Conservation (phyloP, 805 yeast species). For the Candida lessepsii region DNA sequence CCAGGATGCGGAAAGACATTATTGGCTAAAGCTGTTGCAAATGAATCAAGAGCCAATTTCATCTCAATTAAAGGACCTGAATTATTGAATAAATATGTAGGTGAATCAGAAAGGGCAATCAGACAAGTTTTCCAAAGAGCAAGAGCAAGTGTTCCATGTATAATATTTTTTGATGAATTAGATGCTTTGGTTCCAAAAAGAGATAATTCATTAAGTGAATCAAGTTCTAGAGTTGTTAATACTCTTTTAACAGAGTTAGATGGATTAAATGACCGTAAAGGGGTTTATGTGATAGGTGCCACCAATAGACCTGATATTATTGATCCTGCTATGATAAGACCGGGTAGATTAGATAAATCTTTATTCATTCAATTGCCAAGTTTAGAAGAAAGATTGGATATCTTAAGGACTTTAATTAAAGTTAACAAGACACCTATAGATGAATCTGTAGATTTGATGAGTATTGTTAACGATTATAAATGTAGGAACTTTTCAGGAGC, state of each 20-base stretch:
- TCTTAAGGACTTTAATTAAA: constrained; percentile 70
- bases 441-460: constrained; percentile 54
- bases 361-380: constrained; percentile 87
- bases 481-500: constrained; percentile 95
- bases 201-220: constrained; percentile 83
- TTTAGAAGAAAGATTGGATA: constrained; percentile 74
- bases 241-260: constrained; percentile 92
- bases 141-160: constrained; percentile 89
- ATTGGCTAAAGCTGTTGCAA: constrained; percentile 96
- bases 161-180: constrained; percentile 91
- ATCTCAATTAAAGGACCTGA: constrained; percentile 97
- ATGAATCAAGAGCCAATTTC: constrained; percentile 94
- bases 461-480: constrained; percentile 70
- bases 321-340: constrained; percentile 96
- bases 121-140: constrained; percentile 93
- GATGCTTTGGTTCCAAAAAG: constrained; percentile 96
- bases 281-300: constrained; percentile 94
- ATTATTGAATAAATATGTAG: constrained; percentile 88
- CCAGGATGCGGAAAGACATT: constrained; percentile 99
- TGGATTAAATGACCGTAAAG: constrained; percentile 89
- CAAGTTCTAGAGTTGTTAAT: constrained; percentile 91
- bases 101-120: constrained; percentile 92
- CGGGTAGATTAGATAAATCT: constrained; percentile 93
- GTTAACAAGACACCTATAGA: constrained; percentile 76
- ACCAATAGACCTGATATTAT: constrained; percentile 98